These are phyloP conservation scores for Graphiopsis chlorocephala DNA, from an alignment of 2,329 filamentous ascomycete genomes.

Conservation along the genomic window DNA sequence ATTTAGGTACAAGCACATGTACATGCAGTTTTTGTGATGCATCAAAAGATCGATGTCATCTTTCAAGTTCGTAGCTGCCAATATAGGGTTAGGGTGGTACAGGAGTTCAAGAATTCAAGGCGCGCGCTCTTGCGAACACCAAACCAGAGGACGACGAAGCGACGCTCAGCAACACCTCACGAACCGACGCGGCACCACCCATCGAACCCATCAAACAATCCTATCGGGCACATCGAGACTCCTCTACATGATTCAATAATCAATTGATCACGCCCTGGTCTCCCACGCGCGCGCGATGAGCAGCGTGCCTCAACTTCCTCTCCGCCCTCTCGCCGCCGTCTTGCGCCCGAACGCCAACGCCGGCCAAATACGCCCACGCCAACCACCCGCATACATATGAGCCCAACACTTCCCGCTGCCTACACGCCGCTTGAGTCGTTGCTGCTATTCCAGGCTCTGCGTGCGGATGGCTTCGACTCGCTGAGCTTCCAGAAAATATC, in stretches of 20 bases:
- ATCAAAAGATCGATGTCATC: neutral
- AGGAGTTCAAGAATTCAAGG: neutral
- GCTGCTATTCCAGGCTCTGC: conserved; percentile 77
- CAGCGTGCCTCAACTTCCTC: neutral
- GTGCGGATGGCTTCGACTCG: conserved; percentile 63
- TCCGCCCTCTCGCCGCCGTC: neutral
- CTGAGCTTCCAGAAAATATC: conserved; percentile 70
- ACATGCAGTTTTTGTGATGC: neutral
- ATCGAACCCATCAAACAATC: conserved; percentile 3
- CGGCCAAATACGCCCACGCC: neutral
- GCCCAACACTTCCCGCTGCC: conserved; percentile 12
- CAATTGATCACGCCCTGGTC: neutral
- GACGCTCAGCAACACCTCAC: neutral
- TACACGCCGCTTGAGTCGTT: conserved; percentile 86
- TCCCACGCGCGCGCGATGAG: conserved; percentile 11
- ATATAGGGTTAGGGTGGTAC: neutral
- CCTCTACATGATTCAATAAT: neutral
- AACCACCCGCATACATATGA: conserved; percentile 13
- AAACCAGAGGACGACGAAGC: neutral
- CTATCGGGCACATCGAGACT: neutral
- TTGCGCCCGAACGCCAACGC: conserved; percentile 12
- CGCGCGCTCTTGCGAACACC: neutral
- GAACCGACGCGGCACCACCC: neutral
- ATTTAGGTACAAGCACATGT: too few relatives aligned
- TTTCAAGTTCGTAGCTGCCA: neutral